A percentile compares a stretch with the other conserved stretches of the same genome.
Conservation (phyloP, 495 filamentous ascomycete genomes). For the Talaromyces borbonicus region DNA sequence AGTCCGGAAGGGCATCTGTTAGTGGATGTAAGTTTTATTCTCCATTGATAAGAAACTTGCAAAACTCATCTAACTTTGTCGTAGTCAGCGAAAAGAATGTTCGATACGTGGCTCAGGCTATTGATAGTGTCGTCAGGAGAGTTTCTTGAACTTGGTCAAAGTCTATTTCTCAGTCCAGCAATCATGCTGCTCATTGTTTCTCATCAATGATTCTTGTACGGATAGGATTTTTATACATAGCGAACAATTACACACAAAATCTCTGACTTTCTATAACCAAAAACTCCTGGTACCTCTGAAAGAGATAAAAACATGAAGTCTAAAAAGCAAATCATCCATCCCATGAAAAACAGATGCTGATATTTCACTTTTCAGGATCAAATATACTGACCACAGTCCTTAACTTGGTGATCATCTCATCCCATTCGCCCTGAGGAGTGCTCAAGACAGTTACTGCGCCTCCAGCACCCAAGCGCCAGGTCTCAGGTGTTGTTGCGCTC, state of each 20-base stretch:
- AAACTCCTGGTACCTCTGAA: too few relatives aligned
- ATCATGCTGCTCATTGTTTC: too few relatives aligned
- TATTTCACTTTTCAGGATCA: slow-evolving; percentile 1
- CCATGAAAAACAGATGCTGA: too few relatives aligned
- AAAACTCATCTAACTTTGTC: slow-evolving; percentile 76
- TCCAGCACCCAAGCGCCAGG: slow-evolving; percentile 79
- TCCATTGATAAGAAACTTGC: not conserved
- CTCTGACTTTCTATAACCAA: too few relatives aligned
- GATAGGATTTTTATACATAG: too few relatives aligned
- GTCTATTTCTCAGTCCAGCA: not conserved
- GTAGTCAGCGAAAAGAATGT: slow-evolving; percentile 48
- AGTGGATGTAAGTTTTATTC: slow-evolving; percentile 31
- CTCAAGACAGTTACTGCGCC: slow-evolving; percentile 81
- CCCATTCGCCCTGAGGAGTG: slow-evolving; percentile 66
- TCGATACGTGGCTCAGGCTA: slow-evolving; percentile 36
- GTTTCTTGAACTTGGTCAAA: slow-evolving; percentile 2
- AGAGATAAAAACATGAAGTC: too few relatives aligned
- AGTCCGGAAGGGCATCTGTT: slow-evolving; percentile 38
- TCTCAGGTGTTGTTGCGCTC: slow-evolving; percentile 23
- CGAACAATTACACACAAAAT: too few relatives aligned
- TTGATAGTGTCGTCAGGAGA: slow-evolving; percentile 36
- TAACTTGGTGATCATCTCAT: slow-evolving; percentile 85
- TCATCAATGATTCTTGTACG: too few relatives aligned
- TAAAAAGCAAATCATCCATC: too few relatives aligned
- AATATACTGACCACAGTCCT: slow-evolving; percentile 51